A percentile compares a stretch with the other conserved stretches of the same genome.
Evolutionary conservation across 1,139 yeast species (phyloP).

Genomic region (Debaryomyces sp.): DNA sequence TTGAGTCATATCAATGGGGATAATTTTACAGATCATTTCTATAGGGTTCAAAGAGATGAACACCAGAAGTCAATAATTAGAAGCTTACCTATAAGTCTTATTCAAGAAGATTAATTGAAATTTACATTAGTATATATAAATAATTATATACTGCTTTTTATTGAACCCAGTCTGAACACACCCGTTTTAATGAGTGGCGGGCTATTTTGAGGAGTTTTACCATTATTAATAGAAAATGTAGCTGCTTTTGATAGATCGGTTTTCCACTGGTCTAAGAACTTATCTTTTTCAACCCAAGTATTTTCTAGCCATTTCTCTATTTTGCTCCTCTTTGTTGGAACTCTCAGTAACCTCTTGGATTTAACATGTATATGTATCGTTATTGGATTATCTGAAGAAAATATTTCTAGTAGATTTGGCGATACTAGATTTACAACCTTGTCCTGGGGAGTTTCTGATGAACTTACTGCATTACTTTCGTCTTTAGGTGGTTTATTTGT

Average conservation of each 20-base stretch:
- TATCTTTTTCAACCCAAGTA: conserved; percentile 72
- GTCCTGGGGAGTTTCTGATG: neutral
- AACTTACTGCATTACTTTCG: neutral
- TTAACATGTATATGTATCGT: conserved; percentile 53
- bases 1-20: conserved; percentile 83
- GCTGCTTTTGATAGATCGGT: neutral
- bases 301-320: conserved; percentile 74
- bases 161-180: neutral
- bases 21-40: conserved; percentile 86
- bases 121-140: neutral
- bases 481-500: neutral
- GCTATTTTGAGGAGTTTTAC: neutral
- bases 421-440: conserved; percentile 15
- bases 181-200: neutral
- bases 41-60: conserved; percentile 77
- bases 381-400: conserved; percentile 45
- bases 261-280: conserved; percentile 14
- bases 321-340: conserved; percentile 54
- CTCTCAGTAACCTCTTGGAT: conserved; percentile 45
- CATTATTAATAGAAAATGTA: neutral
- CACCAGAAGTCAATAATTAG: conserved; percentile 75
- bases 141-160: neutral
- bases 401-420: conserved; percentile 61
- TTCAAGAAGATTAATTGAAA: conserved; percentile 30
- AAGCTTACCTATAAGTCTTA: conserved; percentile 44